Base-by-base conservation (phyloP, 768 basidiomycete species). In the Russula ochroleuca region DNA sequence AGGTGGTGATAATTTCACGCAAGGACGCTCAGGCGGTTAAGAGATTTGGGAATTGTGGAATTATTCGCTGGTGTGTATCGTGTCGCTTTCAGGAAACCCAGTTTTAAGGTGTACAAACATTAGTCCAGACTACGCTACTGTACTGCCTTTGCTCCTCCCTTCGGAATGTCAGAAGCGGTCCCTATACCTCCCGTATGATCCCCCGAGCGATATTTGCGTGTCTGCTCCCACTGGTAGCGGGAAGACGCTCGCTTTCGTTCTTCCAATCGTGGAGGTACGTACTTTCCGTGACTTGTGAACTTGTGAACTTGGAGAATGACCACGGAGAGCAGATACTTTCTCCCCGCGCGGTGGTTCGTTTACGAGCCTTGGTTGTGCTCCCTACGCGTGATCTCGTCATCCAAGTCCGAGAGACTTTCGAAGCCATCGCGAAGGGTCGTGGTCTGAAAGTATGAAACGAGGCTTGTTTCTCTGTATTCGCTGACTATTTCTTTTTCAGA, bases 161-260 rank as follows among this genome's bases (percentile, higher is more conserved):
- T 56, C 76, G 52, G 71, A 78, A 19, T 67, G 72, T 10, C 68
- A 73, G 5, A 73, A 80, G 45, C 72, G 77, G 55, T 73, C 78
- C 1, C 73, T 94, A 11, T 92, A 92, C 70, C 76, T 80, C 48
- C 86, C 91, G 0, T 86, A 83, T 68, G 72, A 81, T 61, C 80
- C 83, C 38, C 86, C 86, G 31, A 80, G 80, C 28, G 97, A 99
- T 74, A 81, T 94, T n/a, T 95, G 94, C 68, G 90, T 96, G 15
- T 97, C 94, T 9, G 97, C 97, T 1, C 97, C 97, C 0, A 99
- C 97, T 0, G 97, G 97, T 23, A 97, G 94, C 69, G 97, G 97
- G 0, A 99, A 99, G 75, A 99, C 96, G 0, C 80, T 99, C 33
- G 91, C 93, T n/a, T 99, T 98, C 75, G 91, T 87, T 1, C 76